phyloP scores from a whole-genome alignment of 1,139 yeast species.

The Yamadazyma friedrichii region DNA sequence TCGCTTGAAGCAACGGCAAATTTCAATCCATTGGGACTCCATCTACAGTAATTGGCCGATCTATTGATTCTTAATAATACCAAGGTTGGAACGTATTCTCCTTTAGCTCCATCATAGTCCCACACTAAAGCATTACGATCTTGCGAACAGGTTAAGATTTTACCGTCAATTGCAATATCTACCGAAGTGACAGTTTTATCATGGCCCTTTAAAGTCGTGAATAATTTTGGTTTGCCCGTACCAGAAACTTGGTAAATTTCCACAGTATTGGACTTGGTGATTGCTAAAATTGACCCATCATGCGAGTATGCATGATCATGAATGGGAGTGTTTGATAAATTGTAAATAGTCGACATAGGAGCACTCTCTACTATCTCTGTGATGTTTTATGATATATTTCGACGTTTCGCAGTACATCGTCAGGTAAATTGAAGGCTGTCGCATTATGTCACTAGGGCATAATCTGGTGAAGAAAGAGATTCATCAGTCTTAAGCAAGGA shows the following conservation, averaged over 20 bases:
- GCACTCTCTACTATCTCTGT: slow-evolving; percentile 8
- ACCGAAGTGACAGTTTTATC: slow-evolving; percentile 95
- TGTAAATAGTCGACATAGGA: slow-evolving; percentile 40
- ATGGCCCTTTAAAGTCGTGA: slow-evolving; percentile 74
- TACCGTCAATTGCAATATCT: slow-evolving; percentile 75
- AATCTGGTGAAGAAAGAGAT: no score
- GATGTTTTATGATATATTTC: not conserved
- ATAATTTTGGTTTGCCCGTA: slow-evolving; percentile 42
- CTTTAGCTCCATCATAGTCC: slow-evolving; percentile 60
- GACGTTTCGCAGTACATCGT: not conserved
- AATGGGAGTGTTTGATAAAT: slow-evolving; percentile 80
- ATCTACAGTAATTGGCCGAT: slow-evolving; percentile 89
- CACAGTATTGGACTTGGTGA: slow-evolving; percentile 75
- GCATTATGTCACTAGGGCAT: no score
- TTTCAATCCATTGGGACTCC: slow-evolving; percentile 93
- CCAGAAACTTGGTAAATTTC: slow-evolving; percentile 62
- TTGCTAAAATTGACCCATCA: slow-evolving; percentile 68
- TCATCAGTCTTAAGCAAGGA: no score
- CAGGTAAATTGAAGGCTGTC: no score
- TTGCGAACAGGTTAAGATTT: slow-evolving; percentile 94
- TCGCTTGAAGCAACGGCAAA: slow-evolving; percentile 98
- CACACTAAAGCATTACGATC: slow-evolving; percentile 97
- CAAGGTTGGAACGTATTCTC: slow-evolving; percentile 75
- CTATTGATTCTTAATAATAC: slow-evolving; percentile 89
- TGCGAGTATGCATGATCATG: slow-evolving; percentile 87